Conservation (phyloP, 139 green algal species). For the Asterochloris sp. region DNA sequence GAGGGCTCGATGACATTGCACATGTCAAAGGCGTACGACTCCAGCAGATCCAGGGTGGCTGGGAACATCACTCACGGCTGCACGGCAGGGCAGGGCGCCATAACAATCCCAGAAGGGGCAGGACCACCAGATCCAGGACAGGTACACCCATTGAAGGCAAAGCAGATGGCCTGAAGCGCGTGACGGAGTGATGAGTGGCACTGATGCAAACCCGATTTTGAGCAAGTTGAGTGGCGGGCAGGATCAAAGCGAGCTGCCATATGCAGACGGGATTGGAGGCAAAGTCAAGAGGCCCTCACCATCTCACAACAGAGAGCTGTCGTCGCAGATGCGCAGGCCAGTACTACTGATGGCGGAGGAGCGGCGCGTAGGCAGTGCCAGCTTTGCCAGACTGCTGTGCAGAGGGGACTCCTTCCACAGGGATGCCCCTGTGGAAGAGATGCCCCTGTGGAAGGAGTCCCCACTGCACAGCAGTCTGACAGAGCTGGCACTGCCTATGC, state of each 20-base stretch:
- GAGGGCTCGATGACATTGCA: slow-evolving; percentile 66
- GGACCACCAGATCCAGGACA: no score
- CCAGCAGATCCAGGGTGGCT: slow-evolving; percentile 45
- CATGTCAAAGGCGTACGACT: slow-evolving; percentile 71
- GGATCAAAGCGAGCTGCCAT: no score
- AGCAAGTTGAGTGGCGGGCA: no score
- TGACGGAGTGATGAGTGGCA: no score
- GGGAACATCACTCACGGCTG: slow-evolving; percentile 41
- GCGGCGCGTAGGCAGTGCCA: not conserved
- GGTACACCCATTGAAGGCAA: no score
- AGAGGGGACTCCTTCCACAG: slow-evolving; percentile 50
- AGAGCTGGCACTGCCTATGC: not conserved
- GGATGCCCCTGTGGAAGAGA: no score
- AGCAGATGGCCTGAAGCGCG: no score
- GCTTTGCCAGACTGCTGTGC: slow-evolving; percentile 36
- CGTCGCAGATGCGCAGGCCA: slow-evolving; percentile 48
- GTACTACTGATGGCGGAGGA: slow-evolving; percentile 39
- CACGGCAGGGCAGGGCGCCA: not conserved
- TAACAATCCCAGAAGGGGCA: no score
- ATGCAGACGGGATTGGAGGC: no score
- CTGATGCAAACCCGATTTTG: no score
- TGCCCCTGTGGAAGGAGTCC: slow-evolving; percentile 49
- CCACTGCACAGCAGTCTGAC: slow-evolving; percentile 35
- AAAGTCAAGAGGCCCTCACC: not conserved
- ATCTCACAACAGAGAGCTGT: slow-evolving; percentile 51